Evolutionary conservation across 257 asterid species (phyloP), one percentile per base, ranked within the genome.

Genomic region (Lithospermum erythrorhizon): DNA sequence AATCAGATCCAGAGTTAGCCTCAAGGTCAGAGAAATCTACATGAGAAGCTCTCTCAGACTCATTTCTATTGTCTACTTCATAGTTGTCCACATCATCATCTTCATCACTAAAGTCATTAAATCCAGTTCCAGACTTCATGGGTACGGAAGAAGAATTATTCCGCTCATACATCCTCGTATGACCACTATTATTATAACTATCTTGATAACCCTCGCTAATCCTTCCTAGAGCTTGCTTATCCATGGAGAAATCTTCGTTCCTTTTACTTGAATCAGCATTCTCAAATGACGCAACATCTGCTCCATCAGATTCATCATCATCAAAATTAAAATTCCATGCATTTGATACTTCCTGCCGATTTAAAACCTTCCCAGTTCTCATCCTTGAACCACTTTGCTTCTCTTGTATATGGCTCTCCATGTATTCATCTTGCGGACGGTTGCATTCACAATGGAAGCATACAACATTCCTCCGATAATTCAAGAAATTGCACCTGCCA

Each of bases 271-370:
- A 80, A 84, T 91, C 98, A 65, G 95, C 98, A 79, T 75, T 62
- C 81, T 91, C 98, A 53, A 91, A 91, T 49, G 95, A 75, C 71
- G 96, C 95, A 68, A 91, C 85, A 68, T 88, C 98, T 25, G 98
- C 96, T 45, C 98, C 98, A 74, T 88, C 98, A 16, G 98, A 91
- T 71, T 88, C 98, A 68, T 91, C 81, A 65, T 91, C 98, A 58
- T 91, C 98, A 72, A 91, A 91, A 73, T 91, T 94, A 61, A 91
- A 91, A 72, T 91, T 91, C 96, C 98, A 91, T 25, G 96, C 94
- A 67, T 77, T 79, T 53, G 98, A 72, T 67, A 89, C 72, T 65
- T 79, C 86, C 47, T 74, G 76, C 68, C 83, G 75, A 49, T 67
- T 65, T n/a, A 81, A 55, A 22, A 70, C 63, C 65, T 74, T 85